These are phyloP conservation scores for Gossypium sturtianum DNA, from an alignment of 345 rosid species.

Conservation along the genomic window DNA sequence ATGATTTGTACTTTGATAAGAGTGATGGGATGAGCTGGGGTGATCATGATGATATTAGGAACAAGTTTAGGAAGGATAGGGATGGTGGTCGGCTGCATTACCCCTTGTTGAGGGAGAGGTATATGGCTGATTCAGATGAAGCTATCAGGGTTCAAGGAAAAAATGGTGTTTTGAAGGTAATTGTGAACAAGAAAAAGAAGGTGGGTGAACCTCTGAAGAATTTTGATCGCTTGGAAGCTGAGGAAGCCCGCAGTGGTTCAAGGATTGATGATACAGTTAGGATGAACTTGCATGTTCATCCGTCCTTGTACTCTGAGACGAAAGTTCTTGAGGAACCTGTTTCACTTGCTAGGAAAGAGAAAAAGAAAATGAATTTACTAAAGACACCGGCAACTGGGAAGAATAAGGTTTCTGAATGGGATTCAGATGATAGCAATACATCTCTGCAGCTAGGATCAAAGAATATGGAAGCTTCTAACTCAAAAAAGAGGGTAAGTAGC, in stretches of 20 bases:
- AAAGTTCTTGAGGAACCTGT: conserved; percentile 36
- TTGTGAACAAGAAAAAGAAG: conserved; percentile 69
- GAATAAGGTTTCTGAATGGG: conserved; percentile 34
- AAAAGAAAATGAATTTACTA: conserved; percentile 29
- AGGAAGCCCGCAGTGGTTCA: conserved; percentile 30
- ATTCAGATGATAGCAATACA: conserved; percentile 44
- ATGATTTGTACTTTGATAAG: conserved; percentile 34
- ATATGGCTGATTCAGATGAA: conserved; percentile 38
- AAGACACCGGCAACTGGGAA: conserved; percentile 33
- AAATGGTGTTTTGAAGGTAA: conserved; percentile 89
- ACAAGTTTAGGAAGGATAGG: conserved; percentile 31
- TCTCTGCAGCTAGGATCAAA: conserved; percentile 35
- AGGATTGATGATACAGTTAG: conserved; percentile 36
- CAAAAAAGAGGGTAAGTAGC: conserved; percentile 24
- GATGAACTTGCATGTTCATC: conserved; percentile 31
- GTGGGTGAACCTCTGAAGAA: conserved; percentile 37
- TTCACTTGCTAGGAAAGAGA: conserved; percentile 31
- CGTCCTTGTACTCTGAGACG: conserved; percentile 29
- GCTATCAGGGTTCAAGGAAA: conserved; percentile 89
- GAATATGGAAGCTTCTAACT: conserved; percentile 31
- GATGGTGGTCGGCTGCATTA: conserved; percentile 30
- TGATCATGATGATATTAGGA: conserved; percentile 23
- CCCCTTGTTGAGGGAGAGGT: conserved; percentile 40
- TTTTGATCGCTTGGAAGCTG: conserved; percentile 34
- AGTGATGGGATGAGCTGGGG: conserved; percentile 30